Evolutionary conservation across 2,329 filamentous ascomycete genomes (phyloP).

Genomic region (Alternaria arborescens): DNA sequence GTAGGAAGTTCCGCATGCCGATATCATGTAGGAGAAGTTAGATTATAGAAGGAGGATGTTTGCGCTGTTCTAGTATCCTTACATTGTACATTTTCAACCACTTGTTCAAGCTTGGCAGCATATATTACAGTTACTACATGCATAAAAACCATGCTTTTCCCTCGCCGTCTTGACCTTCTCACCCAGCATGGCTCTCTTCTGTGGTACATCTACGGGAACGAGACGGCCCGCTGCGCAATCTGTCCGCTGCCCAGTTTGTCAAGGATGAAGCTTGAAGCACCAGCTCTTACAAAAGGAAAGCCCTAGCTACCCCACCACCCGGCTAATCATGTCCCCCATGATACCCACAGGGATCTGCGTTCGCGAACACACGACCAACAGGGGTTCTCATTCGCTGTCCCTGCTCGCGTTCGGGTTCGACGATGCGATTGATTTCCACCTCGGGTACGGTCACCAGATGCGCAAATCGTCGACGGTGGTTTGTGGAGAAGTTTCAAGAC

Average conservation of each 20-base stretch:
- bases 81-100: not conserved
- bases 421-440: not conserved
- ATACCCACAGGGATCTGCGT: not conserved
- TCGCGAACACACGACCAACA: not conserved
- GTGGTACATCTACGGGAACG: conserved; percentile 10
- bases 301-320: conserved; percentile 5
- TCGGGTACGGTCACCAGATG: not conserved
- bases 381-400: not conserved
- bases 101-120: not conserved
- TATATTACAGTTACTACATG: not conserved
- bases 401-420: not conserved
- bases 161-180: not conserved
- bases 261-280: conserved; percentile 21
- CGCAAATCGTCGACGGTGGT: not conserved
- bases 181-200: not conserved
- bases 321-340: not conserved
- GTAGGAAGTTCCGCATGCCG: not conserved
- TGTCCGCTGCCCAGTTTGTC: not conserved
- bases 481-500: not conserved
- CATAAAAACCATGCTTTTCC: not conserved
- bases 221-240: conserved; percentile 19
- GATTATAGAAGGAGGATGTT: not conserved
- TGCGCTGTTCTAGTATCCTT: not conserved
- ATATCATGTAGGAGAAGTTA: too few species aligned
- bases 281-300: not conserved